Evolutionary conservation across 441 rosid species (phyloP), one percentile per base, ranked within the genome.

Genomic region (Aleurites moluccanus): DNA sequence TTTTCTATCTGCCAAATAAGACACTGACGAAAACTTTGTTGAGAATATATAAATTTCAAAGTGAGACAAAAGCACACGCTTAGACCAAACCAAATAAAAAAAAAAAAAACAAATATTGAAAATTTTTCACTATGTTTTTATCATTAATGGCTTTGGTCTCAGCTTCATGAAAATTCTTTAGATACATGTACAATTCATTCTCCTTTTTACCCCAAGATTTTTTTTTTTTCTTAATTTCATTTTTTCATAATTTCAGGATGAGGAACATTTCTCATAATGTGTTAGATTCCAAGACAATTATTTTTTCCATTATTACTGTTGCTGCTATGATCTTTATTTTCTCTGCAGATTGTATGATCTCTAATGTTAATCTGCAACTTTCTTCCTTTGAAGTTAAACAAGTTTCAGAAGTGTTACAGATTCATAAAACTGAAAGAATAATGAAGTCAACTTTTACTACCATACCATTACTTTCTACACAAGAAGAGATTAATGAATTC

Each of bases 251-350:
- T 53, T 18, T 49, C 73, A 77, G 14, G 67, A 78, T 40, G 80
- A 81, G 80, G 81, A 80, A 67, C 21, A 61, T 35, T 7, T 65
- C 76, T 61, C 69, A 69, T 53, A 84, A 81, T 74, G 33, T 73
- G 73, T 30, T 79, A 4, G 77, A 72, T 73, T 55, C 23, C 18
- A 87, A 83, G 52, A 75, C 82, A 0, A 55, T 82, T 6, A 6
- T 82, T n/a, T 64, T 86, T 33, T 70, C 77, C 30, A 28, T 78
- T 1, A 70, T 83, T 74, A 47, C 82, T 13, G 49, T 85, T 45
- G 76, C 78, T 30, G 84, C 80, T 72, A 10, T 86, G 3, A 59
- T 86, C 80, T 69, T 85, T 64, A 64, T 93, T 70, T 27, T 89
- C 78, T 86, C 49, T 56, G 76, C 74, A 14, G 85, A 87, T 64